phyloP scores from a whole-genome alignment of 2,329 filamentous ascomycete genomes.

The Knoxdaviesia proteae region DNA sequence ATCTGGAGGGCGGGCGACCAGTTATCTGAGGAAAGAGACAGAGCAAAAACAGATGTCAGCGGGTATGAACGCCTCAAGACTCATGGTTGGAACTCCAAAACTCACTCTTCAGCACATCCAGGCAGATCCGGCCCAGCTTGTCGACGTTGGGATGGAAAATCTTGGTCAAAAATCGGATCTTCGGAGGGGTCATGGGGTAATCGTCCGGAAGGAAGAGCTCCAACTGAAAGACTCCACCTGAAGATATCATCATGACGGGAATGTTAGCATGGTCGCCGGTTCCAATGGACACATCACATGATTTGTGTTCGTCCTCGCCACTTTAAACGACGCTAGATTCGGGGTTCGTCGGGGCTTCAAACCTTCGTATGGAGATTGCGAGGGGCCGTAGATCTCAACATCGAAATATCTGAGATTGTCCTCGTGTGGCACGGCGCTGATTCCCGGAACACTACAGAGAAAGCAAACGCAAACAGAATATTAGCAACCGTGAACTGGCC shows the following conservation, averaged over 20 bases:
- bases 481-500: conserved; percentile 4
- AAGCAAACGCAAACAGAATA: conserved; percentile 1
- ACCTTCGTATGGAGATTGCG: conserved; percentile 92
- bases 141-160: conserved; percentile 99
- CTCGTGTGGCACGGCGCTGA: conserved; percentile 86
- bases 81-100: background rate
- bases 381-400: conserved; percentile 83
- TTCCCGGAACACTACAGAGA: conserved; percentile 61
- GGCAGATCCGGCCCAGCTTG: conserved; percentile 86
- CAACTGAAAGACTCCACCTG: conserved; percentile 76
- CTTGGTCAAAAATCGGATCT: conserved; percentile 95
- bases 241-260: background rate
- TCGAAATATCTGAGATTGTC: conserved; percentile 98
- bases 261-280: background rate
- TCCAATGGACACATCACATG: background rate
- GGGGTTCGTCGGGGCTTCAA: conserved; percentile 7
- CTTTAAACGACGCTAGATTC: too few species aligned
- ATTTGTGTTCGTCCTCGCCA: background rate
- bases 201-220: conserved; percentile 96
- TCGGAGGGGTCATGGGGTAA: conserved; percentile 97
- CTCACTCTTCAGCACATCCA: conserved; percentile 92
- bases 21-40: conserved; percentile 43
- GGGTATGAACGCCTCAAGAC: background rate
- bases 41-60: conserved; percentile 3
- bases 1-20: conserved; percentile 98